Base-by-base conservation (phyloP, 148 eudicot genomes). In the Drosera capensis region DNA sequence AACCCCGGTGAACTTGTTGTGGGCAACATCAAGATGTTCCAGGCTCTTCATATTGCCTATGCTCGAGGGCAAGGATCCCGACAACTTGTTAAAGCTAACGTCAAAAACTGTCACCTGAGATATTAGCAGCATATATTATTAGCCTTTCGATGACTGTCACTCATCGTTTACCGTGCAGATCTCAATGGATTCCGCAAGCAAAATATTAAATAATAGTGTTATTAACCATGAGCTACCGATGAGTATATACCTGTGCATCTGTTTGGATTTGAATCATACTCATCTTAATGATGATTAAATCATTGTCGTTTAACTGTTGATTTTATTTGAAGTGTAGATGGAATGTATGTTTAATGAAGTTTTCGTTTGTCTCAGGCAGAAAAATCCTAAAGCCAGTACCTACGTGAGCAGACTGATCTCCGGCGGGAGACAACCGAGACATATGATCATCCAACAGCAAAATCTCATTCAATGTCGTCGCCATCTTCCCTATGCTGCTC, bases 401-500 rank as follows among this genome's bases (percentile, higher is more conserved):
- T 73, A 52, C 40, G 62, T 66, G 17, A 90, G 34, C 38, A 34
- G 0, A 0, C 97, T 95, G 16, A 84, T 57, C 56, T 84, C 61
- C 0, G 40, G 28, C 0, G 97, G 94, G 19, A 90, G 37, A 55
- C 97, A 90, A 0, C 93, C 87, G 0, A n/a, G 93, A 80, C 3
- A 90, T 68, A 25, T 84, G 78, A n/a, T 90, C 85, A 11, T 90
- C 75, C 35, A 66, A 40, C 23, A 90, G 36, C 7, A 90, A 73
- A 23, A 90, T 52, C 62, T 90, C 93, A 12, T 84, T 71, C 5
- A 84, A 55, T 0, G 93, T 90, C 14, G 57, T 48, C 0, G 71
- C 84, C 97, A 90, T 90, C n/a, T 80, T 52, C 1, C 95, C 97
- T 19, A 90, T 78, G 49, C 87, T 84, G 0, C 57, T 59, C 0